Evolutionary conservation across 768 basidiomycete species (phyloP).

Genomic region (Glaciozyma martinii): DNA sequence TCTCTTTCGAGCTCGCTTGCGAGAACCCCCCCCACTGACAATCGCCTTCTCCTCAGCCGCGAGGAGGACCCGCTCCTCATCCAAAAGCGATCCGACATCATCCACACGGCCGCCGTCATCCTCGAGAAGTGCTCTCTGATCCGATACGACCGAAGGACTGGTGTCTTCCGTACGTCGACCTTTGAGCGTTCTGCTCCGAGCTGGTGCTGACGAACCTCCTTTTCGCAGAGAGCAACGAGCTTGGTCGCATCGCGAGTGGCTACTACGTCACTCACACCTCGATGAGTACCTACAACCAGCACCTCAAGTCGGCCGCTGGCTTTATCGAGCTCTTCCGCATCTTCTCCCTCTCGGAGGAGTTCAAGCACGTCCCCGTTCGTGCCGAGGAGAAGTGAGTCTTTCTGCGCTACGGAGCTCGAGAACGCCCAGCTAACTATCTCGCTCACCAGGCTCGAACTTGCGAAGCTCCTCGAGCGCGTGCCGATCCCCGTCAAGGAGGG

Average conservation of each 20-base stretch:
- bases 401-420: neutral
- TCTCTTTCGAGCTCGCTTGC: neutral
- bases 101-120: constrained; percentile 83
- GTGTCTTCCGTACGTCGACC: constrained; percentile 54
- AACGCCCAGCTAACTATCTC: neutral
- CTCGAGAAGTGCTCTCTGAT: constrained; percentile 89
- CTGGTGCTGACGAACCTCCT: neutral
- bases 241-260: constrained; percentile 87
- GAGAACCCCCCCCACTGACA: neutral
- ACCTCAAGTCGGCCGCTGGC: constrained; percentile 62
- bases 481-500: constrained; percentile 95
- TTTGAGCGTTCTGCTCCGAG: neutral
- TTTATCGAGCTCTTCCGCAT: constrained; percentile 86
- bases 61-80: constrained; percentile 72
- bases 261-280: constrained; percentile 92
- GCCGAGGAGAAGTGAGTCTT: constrained; percentile 47
- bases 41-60: constrained; percentile 38
- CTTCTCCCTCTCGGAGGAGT: constrained; percentile 90
- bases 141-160: constrained; percentile 83
- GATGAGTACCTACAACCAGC: constrained; percentile 95
- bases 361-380: constrained; percentile 73
- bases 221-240: constrained; percentile 60
- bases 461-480: constrained; percentile 82
- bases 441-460: constrained; percentile 72
- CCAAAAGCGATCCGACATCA: constrained; percentile 83